These are phyloP conservation scores for Isochrysis galbana DNA, from an alignment of 78 protist species.

Conservation along the genomic window DNA sequence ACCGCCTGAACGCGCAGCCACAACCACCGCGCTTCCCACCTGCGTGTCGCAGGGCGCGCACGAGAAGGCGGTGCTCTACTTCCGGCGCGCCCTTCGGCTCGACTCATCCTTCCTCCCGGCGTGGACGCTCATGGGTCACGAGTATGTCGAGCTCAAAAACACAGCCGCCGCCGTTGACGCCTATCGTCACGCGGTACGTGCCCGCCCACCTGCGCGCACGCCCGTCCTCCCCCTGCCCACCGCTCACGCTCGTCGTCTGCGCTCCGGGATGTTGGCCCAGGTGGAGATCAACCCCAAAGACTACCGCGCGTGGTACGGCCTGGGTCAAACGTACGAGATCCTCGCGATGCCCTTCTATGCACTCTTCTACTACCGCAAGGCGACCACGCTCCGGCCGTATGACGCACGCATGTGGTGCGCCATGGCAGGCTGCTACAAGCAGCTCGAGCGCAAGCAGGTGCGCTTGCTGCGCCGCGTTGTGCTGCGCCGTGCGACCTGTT, in stretches of 20 bases:
- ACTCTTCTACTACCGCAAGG: slow-evolving; percentile 84
- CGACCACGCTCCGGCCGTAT: slow-evolving; percentile 74
- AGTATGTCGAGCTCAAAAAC: slow-evolving; percentile 86
- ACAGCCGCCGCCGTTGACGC: slow-evolving; percentile 87
- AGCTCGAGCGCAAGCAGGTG: not conserved
- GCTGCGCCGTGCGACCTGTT: too few relatives aligned
- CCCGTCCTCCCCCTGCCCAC: not conserved
- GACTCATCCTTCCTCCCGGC: slow-evolving; percentile 72
- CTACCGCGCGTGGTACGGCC: slow-evolving; percentile 96
- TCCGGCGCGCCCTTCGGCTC: slow-evolving; percentile 82
- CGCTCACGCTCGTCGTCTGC: not conserved
- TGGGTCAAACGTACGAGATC: slow-evolving; percentile 93
- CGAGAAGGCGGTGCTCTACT: slow-evolving; percentile 89
- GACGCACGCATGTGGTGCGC: slow-evolving; percentile 90
- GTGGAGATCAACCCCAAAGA: slow-evolving; percentile 69
- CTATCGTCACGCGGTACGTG: slow-evolving; percentile 78
- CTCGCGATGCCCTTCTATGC: slow-evolving; percentile 81
- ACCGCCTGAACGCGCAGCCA: too few relatives aligned
- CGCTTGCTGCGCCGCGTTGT: not conserved
- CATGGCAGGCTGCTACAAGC: slow-evolving; percentile 57
- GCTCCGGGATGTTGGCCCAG: too few relatives aligned
- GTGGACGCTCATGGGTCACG: slow-evolving; percentile 97
- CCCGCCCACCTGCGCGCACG: not conserved
- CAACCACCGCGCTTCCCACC: too few relatives aligned
- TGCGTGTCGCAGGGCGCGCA: too few relatives aligned